Conservation (phyloP, 345 rosid genomes). For the Eutrema japonicum region DNA sequence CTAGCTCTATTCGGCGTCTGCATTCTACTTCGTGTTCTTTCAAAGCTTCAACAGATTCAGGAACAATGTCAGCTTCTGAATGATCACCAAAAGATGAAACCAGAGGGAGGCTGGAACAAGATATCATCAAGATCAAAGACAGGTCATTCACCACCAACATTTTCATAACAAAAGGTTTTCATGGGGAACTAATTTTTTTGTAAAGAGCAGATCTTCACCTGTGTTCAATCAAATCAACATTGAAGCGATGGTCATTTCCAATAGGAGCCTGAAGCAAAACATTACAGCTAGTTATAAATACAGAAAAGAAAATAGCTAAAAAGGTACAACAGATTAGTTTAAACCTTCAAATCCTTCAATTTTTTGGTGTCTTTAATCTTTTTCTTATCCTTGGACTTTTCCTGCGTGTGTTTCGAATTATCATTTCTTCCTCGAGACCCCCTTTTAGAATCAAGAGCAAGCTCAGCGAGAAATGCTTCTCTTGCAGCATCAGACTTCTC, state of each 20-base stretch:
- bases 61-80: slow-evolving; percentile 53
- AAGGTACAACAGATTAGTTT: slow-evolving; percentile 18
- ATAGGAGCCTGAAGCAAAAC: slow-evolving; percentile 53
- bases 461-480: slow-evolving; percentile 93
- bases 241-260: slow-evolving; percentile 53
- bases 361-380: slow-evolving; percentile 72
- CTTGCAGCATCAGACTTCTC: slow-evolving; percentile 99
- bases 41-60: slow-evolving; percentile 51
- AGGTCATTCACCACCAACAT: slow-evolving; percentile 5
- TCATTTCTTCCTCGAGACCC: slow-evolving; percentile 63
- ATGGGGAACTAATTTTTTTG: neutral
- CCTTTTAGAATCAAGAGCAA: slow-evolving; percentile 86
- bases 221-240: slow-evolving; percentile 53
- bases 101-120: slow-evolving; percentile 61
- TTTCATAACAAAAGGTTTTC: neutral
- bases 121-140: slow-evolving; percentile 34
- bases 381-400: slow-evolving; percentile 83
- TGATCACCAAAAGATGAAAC: slow-evolving; percentile 58
- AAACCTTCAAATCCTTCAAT: slow-evolving; percentile 79
- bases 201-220: slow-evolving; percentile 49
- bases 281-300: slow-evolving; percentile 25
- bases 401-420: slow-evolving; percentile 60
- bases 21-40: slow-evolving; percentile 76
- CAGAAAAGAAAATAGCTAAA: slow-evolving; percentile 12
- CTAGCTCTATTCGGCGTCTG: slow-evolving; percentile 75